These are phyloP conservation scores for Mycena kentingensis DNA, from an alignment of 768 basidiomycete genomes.

Conservation along the genomic window DNA sequence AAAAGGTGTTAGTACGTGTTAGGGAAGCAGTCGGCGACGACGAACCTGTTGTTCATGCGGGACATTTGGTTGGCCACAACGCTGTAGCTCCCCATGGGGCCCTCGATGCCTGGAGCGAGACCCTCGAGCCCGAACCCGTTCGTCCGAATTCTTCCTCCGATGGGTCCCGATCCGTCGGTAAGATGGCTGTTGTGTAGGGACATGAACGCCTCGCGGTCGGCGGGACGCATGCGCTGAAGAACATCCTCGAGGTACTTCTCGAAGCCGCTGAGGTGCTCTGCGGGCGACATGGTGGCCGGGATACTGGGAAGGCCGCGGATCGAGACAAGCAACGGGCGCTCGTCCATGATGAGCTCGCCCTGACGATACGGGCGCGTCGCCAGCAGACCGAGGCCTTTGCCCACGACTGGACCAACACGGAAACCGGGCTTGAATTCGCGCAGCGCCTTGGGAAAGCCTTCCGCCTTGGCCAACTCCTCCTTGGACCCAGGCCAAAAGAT, in stretches of 20 bases:
- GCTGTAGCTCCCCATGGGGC: background rate
- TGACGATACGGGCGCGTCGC: constrained; percentile 12
- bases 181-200: constrained; percentile 12
- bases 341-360: constrained; percentile 20
- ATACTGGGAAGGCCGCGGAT: constrained; percentile 3
- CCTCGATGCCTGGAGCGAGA: background rate
- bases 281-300: constrained; percentile 11
- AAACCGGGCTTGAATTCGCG: constrained; percentile 4
- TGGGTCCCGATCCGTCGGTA: background rate
- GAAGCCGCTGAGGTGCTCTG: background rate
- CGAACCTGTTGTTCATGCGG: background rate
- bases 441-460: background rate
- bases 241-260: background rate
- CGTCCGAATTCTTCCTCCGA: constrained; percentile 12
- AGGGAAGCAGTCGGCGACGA: background rate
- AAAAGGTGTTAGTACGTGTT: background rate
- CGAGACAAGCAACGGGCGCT: constrained; percentile 16
- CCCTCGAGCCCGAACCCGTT: constrained; percentile 9
- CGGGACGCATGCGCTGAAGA: background rate
- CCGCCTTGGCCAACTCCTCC: background rate
- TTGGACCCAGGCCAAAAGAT: background rate
- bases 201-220: constrained; percentile 9
- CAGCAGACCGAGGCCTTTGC: constrained; percentile 20
- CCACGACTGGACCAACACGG: background rate
- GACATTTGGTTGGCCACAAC: background rate